Evolutionary conservation across 768 basidiomycete genomes (phyloP), one percentile per base, ranked within the genome.

Genomic region (Lactarius hengduanensis): DNA sequence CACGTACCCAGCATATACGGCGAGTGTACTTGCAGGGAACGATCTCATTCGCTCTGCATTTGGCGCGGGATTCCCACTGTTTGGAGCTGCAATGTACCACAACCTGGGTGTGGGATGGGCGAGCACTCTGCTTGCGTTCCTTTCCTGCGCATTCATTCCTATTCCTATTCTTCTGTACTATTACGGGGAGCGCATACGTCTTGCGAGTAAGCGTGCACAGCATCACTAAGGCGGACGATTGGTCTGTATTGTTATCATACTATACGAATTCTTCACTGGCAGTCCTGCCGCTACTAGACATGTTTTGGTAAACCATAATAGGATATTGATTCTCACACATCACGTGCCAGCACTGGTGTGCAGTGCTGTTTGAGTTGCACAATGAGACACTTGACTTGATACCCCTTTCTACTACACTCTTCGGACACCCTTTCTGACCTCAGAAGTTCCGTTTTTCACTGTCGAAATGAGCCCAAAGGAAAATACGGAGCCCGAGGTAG

Each of bases 1-100:
- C 53, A 73, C 76, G 38, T 78, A 78, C 62, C 74, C 75, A 10
- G 66, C 58, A 7, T 73, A 77, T 61, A 73, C 72, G 2, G 77
- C 77, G 53, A 72, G 72, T 40, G 76, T 78, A 30, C 70, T 78
- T 38, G 77, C 77, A 8, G 77, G 77, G 22, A 77, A 77, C 58
- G 77, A 73, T 64, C 65, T 77, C 26, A 72, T 77, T 65, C 72
- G 77, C 1, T 73, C 74, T 1, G 58, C 70, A 45, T 72, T 77
- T 22, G 65, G 59, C 16, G 59, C 59, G 0, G 32, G 22, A n/a
- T 66, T 64, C 56, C 67, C 67, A 8, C 41, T 73, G 30, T 73
- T 74, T 41, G 72, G 70, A 28, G 50, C 68, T 34, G 65, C 68
- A 2, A 69, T 73, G 67, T 73, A 75, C 47, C 47, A 59, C 36